Percentiles rank a stretch among this genome's conserved stretches.
Evolutionary conservation across 179 eudicot species (phyloP).

Genomic region (Monotropa hypopitys): DNA sequence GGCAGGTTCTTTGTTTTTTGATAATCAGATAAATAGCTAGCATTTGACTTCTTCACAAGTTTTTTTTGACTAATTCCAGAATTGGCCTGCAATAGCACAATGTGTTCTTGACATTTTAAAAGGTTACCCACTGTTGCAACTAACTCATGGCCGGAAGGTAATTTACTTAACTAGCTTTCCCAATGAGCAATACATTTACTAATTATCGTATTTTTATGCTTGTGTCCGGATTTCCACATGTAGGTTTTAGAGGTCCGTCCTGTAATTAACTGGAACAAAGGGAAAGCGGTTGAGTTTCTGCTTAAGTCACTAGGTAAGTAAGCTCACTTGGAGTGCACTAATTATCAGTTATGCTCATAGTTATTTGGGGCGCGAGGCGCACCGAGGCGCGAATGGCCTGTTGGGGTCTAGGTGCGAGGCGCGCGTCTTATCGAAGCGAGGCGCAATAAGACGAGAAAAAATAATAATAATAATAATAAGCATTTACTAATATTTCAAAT

Average conservation of each 20-base stretch:
- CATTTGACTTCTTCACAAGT: background rate
- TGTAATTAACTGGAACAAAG: slow-evolving; percentile 88
- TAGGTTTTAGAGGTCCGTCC: slow-evolving; percentile 96
- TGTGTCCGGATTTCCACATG: background rate
- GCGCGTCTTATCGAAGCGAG: too few relatives aligned
- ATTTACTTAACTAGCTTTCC: background rate
- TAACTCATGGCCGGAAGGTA: slow-evolving; percentile 89
- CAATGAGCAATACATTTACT: background rate
- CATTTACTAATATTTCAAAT: too few relatives aligned
- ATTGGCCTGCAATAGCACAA: slow-evolving; percentile 56
- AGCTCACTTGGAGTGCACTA: slow-evolving; percentile 27
- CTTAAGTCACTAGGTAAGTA: slow-evolving; percentile 82
- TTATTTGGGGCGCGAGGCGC: too few relatives aligned
- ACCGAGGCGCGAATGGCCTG: too few relatives aligned
- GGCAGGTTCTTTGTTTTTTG: background rate
- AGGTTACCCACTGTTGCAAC: slow-evolving; percentile 55
- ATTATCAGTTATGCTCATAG: background rate
- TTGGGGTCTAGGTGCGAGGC: too few relatives aligned
- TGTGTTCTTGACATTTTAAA: slow-evolving; percentile 42
- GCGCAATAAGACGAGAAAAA: too few relatives aligned
- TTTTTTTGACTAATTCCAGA: slow-evolving; percentile 29
- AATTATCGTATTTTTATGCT: background rate
- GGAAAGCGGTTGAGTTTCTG: slow-evolving; percentile 89
- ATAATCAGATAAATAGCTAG: background rate
- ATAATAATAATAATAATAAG: too few relatives aligned